These are phyloP conservation scores for Phialophora tarda DNA, from an alignment of 2,329 filamentous ascomycete species.

Conservation along the genomic window DNA sequence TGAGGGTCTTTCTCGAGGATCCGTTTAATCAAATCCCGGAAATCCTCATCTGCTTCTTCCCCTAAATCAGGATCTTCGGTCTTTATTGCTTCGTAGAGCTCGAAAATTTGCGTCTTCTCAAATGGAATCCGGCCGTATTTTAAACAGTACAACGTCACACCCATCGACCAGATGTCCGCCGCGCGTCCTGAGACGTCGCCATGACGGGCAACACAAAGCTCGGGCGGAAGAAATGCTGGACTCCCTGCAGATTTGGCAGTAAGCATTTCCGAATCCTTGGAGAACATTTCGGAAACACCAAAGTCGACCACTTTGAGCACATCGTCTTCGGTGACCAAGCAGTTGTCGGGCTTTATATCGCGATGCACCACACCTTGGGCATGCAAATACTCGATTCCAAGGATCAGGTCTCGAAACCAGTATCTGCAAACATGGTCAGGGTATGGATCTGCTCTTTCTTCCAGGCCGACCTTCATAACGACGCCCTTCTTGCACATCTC, in stretches of 20 bases:
- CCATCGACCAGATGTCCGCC: conserved; percentile 98
- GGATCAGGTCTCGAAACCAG: conserved; percentile 93
- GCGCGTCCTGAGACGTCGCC: conserved; percentile 86
- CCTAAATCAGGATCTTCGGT: conserved; percentile 69
- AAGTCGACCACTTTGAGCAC: conserved; percentile 95
- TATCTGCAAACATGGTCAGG: conserved; percentile 78
- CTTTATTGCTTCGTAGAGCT: conserved; percentile 88
- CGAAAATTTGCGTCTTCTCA: conserved; percentile 75
- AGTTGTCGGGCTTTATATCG: conserved; percentile 97
- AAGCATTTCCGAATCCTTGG: conserved; percentile 83
- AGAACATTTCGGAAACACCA: conserved; percentile 99
- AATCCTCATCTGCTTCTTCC: conserved; percentile 67
- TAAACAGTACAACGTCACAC: conserved; percentile 89
- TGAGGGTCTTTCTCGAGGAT: conserved; percentile 84
- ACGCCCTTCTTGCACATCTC: conserved; percentile 99
- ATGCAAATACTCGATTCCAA: conserved; percentile 95
- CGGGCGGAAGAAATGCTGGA: conserved; percentile 90
- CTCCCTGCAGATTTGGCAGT: conserved; percentile 93
- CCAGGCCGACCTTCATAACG: conserved; percentile 93
- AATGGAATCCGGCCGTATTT: conserved; percentile 90
- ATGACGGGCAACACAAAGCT: conserved; percentile 85
- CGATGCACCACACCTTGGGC: conserved; percentile 92
- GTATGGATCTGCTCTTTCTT: conserved; percentile 81
- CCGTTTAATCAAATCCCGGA: conserved; percentile 73
- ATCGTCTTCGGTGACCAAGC: conserved; percentile 85